Conservation (phyloP, 495 filamentous ascomycete genomes). For the Pseudotulostoma volvatum region DNA sequence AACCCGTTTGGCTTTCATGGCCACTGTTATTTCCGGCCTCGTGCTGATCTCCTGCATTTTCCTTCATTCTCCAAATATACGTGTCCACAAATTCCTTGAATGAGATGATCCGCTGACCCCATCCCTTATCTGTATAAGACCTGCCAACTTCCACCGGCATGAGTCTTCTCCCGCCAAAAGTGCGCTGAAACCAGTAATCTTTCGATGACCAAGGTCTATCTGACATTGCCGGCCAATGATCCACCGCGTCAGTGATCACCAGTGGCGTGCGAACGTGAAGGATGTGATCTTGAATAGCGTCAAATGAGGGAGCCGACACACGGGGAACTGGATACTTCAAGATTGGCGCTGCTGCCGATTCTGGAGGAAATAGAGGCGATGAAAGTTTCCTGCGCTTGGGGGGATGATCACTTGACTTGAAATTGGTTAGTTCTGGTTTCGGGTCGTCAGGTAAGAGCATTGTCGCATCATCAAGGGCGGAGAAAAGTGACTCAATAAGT, state of each 20-base stretch:
- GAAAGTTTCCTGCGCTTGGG: slow-evolving; percentile 22
- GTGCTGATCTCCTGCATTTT: not conserved
- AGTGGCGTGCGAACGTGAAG: slow-evolving; percentile 38
- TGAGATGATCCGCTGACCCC: slow-evolving; percentile 69
- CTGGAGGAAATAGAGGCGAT: slow-evolving; percentile 26
- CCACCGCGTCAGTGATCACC: slow-evolving; percentile 46
- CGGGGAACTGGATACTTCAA: slow-evolving; percentile 23
- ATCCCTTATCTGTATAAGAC: slow-evolving; percentile 71
- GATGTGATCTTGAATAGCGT: slow-evolving; percentile 50
- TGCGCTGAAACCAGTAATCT: slow-evolving; percentile 57
- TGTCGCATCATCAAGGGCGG: slow-evolving; percentile 13
- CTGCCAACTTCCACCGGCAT: slow-evolving; percentile 83
- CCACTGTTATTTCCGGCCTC: not conserved
- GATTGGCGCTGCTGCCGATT: slow-evolving; percentile 14
- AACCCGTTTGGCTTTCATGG: slow-evolving; percentile 33
- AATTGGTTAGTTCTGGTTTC: too few species aligned
- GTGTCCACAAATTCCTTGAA: slow-evolving; percentile 56
- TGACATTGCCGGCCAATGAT: slow-evolving; percentile 66
- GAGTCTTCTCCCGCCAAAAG: slow-evolving; percentile 59
- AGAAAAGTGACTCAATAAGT: slow-evolving; percentile 36
- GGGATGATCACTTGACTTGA: slow-evolving; percentile 2
- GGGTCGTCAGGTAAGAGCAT: not conserved
- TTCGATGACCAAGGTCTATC: slow-evolving; percentile 53
- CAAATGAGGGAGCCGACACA: slow-evolving; percentile 32
- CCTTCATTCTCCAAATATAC: slow-evolving; percentile 30